Evolutionary conservation across 2,329 filamentous ascomycete genomes (phyloP).

Genomic region (Lachnellula occidentalis): DNA sequence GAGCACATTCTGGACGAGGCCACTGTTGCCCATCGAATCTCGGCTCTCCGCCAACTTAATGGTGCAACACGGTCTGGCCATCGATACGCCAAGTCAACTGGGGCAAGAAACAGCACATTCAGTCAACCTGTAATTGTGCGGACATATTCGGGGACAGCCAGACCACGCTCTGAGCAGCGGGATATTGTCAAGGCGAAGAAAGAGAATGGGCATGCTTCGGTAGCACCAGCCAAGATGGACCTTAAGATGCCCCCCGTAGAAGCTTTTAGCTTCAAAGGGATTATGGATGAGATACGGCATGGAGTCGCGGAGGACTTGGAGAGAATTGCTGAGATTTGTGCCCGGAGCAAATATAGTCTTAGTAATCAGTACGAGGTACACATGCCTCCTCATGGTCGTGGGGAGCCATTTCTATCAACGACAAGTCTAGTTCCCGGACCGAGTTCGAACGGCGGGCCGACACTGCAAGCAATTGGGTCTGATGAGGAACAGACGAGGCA

Average conservation of each 20-base stretch:
- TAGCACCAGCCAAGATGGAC: slow-evolving; percentile 25
- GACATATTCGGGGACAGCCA: slow-evolving; percentile 50
- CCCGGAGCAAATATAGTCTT: slow-evolving; percentile 57
- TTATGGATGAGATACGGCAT: slow-evolving; percentile 50
- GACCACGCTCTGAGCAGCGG: slow-evolving; percentile 30
- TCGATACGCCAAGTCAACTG: slow-evolving; percentile 51
- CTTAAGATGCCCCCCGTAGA: slow-evolving; percentile 54
- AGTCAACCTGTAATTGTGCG: slow-evolving; percentile 62
- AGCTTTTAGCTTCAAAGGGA: slow-evolving; percentile 60
- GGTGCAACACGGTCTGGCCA: slow-evolving; percentile 33
- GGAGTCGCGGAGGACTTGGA: slow-evolving; percentile 53
- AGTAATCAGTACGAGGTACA: slow-evolving; percentile 65
- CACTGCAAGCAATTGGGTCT: slow-evolving; percentile 51
- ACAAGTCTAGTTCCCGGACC: slow-evolving; percentile 19
- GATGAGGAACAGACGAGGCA: slow-evolving; percentile 46
- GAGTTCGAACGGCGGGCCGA: slow-evolving; percentile 40
- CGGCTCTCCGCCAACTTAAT: slow-evolving; percentile 54
- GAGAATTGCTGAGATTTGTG: slow-evolving; percentile 62
- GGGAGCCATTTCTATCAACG: slow-evolving; percentile 40
- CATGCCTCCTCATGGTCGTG: slow-evolving; percentile 55
- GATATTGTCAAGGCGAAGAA: slow-evolving; percentile 25
- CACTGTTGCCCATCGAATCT: slow-evolving; percentile 52
- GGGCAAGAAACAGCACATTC: slow-evolving; percentile 50
- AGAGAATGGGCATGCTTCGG: slow-evolving; percentile 20
- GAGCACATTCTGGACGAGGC: slow-evolving; percentile 44